phyloP scores from a whole-genome alignment of 768 basidiomycete genomes.

The Lyophyllum decastes region DNA sequence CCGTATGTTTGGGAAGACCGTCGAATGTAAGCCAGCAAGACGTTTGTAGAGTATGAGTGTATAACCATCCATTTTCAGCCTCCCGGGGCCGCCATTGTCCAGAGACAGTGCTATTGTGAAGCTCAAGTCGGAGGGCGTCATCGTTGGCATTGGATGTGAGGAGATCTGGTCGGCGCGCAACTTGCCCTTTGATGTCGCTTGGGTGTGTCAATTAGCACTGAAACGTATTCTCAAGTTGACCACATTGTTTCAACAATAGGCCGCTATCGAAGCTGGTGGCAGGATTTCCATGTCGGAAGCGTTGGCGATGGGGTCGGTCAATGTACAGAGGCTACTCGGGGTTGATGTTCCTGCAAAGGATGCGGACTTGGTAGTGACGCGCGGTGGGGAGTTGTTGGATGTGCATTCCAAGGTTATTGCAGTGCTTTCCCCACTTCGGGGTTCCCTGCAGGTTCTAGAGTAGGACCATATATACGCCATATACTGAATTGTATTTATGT shows the following conservation, averaged over 20 bases:
- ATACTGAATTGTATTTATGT: background rate
- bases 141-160: slow-evolving; percentile 64
- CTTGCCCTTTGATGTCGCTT: slow-evolving; percentile 77
- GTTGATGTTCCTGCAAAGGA: slow-evolving; percentile 30
- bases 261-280: slow-evolving; percentile 44
- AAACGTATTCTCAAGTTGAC: background rate
- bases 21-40: slow-evolving; percentile 50
- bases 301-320: slow-evolving; percentile 47
- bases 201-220: slow-evolving; percentile 51
- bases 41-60: background rate
- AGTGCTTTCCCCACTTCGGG: slow-evolving; percentile 47
- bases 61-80: slow-evolving; percentile 27
- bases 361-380: slow-evolving; percentile 58
- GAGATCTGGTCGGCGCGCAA: slow-evolving; percentile 76
- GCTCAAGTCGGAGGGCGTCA: slow-evolving; percentile 69
- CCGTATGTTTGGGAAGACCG: slow-evolving; percentile 72
- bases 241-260: slow-evolving; percentile 30
- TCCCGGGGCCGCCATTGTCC: slow-evolving; percentile 76
- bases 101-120: slow-evolving; percentile 52
- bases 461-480: background rate
- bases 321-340: slow-evolving; percentile 43
- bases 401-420: slow-evolving; percentile 50
- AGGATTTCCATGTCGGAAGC: slow-evolving; percentile 42
- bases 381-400: slow-evolving; percentile 55
- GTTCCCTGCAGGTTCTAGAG: slow-evolving; percentile 5